Percentiles rank a stretch among this genome's conserved stretches.
Conservation (phyloP, 176 grass and related monocot genomes). For the Carex kokanica region DNA sequence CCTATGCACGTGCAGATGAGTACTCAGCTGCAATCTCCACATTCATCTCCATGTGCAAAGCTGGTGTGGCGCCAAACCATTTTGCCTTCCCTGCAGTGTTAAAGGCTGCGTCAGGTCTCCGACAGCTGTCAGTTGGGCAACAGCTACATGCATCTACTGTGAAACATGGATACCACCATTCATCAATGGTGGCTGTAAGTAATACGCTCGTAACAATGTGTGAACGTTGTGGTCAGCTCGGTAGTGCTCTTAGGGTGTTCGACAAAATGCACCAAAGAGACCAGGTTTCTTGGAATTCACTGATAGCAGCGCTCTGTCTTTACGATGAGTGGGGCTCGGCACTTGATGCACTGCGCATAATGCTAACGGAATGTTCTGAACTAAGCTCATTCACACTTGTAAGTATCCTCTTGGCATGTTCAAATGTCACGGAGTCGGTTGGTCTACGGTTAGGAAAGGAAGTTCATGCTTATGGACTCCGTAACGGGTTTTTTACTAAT, state of each 20-base stretch:
- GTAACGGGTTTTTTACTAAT: constrained; percentile 32
- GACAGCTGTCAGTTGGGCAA: constrained; percentile 27
- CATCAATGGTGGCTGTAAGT: constrained; percentile 36
- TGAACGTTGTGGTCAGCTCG: constrained; percentile 48
- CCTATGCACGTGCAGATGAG: constrained; percentile 30
- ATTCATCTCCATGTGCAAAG: constrained; percentile 41
- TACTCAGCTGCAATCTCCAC: constrained; percentile 45
- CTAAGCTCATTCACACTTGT: constrained; percentile 74
- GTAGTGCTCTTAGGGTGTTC: constrained; percentile 52
- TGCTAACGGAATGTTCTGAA: constrained; percentile 40
- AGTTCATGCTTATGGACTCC: constrained; percentile 62
- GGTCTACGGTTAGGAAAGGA: constrained; percentile 53
- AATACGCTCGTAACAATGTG: constrained; percentile 67
- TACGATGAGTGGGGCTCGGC: constrained; percentile 46
- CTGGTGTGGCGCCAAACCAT: constrained; percentile 37
- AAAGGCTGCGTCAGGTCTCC: constrained; percentile 53
- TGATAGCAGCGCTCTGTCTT: constrained; percentile 64
- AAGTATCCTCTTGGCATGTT: constrained; percentile 76
- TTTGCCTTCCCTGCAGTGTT: constrained; percentile 58
- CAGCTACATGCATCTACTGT: constrained; percentile 43
- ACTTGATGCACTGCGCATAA: constrained; percentile 43
- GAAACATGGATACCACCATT: constrained; percentile 32
- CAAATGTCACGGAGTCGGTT: constrained; percentile 32
- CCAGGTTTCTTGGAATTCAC: constrained; percentile 56
- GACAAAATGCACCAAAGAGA: constrained; percentile 36